A percentile compares a stretch with the other conserved stretches of the same genome.
These are phyloP conservation scores for Cyclocybe aegerita DNA, from an alignment of 768 basidiomycete species.

Conservation along the genomic window DNA sequence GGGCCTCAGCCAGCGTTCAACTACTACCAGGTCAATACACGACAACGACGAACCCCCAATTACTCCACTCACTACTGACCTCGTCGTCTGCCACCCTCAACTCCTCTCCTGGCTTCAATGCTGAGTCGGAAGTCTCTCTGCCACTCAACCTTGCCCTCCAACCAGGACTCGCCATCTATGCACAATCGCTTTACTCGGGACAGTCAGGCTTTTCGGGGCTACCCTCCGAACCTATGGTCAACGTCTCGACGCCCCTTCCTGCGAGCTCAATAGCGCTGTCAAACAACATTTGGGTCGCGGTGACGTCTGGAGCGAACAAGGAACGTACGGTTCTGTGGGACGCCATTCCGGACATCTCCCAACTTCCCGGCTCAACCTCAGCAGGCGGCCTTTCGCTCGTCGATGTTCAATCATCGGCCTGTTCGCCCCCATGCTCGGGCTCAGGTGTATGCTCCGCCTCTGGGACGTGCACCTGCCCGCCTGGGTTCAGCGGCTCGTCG, in stretches of 20 bases:
- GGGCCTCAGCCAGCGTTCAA: slow-evolving; percentile 50
- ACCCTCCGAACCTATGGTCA: slow-evolving; percentile 46
- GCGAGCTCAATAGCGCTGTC: slow-evolving; percentile 70
- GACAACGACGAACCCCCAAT: slow-evolving; percentile 66
- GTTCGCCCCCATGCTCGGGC: slow-evolving; percentile 74
- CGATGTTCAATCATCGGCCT: slow-evolving; percentile 70
- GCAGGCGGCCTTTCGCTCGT: slow-evolving; percentile 57
- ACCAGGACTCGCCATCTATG: slow-evolving; percentile 68
- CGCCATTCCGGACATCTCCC: slow-evolving; percentile 69
- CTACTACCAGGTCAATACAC: slow-evolving; percentile 80
- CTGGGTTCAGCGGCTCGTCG: slow-evolving; percentile 74
- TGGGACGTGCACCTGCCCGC: slow-evolving; percentile 69
- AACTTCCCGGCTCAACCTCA: slow-evolving; percentile 56
- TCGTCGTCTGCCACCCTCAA: slow-evolving; percentile 60
- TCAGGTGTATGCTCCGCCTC: slow-evolving; percentile 69
- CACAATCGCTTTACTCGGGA: slow-evolving; percentile 63
- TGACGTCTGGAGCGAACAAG: slow-evolving; percentile 47
- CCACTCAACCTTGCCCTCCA: slow-evolving; percentile 68
- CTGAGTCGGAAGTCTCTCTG: slow-evolving; percentile 50
- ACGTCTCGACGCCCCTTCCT: slow-evolving; percentile 48
- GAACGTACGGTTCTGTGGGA: slow-evolving; percentile 75
- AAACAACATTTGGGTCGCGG: slow-evolving; percentile 64
- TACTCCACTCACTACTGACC: slow-evolving; percentile 67
- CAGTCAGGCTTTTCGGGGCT: slow-evolving; percentile 59
- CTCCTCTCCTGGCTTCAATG: slow-evolving; percentile 66